Base-by-base conservation (phyloP, 176 grass and related monocot genomes). In the Areca catechu region DNA sequence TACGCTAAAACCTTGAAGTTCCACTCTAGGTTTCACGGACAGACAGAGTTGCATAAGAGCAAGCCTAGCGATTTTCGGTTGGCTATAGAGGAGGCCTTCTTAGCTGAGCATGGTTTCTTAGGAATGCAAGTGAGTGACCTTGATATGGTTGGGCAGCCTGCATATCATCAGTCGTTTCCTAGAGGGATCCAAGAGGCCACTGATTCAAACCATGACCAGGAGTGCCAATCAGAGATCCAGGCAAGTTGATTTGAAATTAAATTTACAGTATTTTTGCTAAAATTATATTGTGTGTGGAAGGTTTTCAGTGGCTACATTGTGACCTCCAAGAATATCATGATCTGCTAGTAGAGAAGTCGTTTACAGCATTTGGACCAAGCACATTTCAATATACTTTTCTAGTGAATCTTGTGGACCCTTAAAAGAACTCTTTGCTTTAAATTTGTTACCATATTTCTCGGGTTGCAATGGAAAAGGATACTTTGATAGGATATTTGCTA, bases 71-170 rank as follows among this genome's bases (percentile, higher is more conserved):
- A 84, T 71, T 85, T 97, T 59, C 79, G 65, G 72, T 67, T 82
- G 65, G 92, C 92, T 20, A 68, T 97, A 69, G 86, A 97, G 73
- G 92, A 91, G 65, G 92, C 86, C 25, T 85, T 97, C 80, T 72
- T 97, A 70, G 83, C 92, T 24, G 92, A 97, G 66, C 83, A 76
- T 65, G 92, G 92, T 37, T 97, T 97, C 68, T 77, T 77, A 56
- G 75, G 85, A 71, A 69, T 80, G 19, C 61, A 63, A 24, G 58
- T 80, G 15, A 77, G 90, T 84, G 69, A 62, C 54, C 71, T 59
- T 16, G 77, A 74, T 61, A 82, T 65, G 43, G 62, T 65, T 60
- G 83, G 78, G 20, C 75, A 88, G 50, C 80, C 77, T 61, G 86
- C 74, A 10, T 71, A 71, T 64, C 84, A 57, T 77, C 65, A 60